These are phyloP conservation scores for Rauvolfia tetraphylla DNA, from an alignment of 257 asterid species.

Conservation along the genomic window DNA sequence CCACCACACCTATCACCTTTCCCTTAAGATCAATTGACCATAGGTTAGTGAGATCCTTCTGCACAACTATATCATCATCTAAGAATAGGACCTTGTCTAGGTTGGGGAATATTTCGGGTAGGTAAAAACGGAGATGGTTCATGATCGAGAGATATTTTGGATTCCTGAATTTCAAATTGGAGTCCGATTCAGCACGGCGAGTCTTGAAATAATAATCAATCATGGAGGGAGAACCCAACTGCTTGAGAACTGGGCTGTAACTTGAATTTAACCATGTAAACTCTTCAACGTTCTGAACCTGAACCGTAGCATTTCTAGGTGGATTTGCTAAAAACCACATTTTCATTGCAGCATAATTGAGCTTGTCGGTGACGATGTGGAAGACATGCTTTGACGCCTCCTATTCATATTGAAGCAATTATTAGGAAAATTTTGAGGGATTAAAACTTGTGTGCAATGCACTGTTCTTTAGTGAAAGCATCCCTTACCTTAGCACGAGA, in stretches of 20 bases:
- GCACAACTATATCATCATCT: constrained; percentile 87
- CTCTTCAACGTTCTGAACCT: constrained; percentile 80
- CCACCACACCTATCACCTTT: constrained; percentile 92
- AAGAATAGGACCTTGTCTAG: constrained; percentile 79
- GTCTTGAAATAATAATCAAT: constrained; percentile 78
- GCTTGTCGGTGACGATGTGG: constrained; percentile 88
- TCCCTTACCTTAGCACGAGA: constrained; percentile 65
- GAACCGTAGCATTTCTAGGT: constrained; percentile 61
- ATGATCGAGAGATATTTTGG: constrained; percentile 92
- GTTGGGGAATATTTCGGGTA: constrained; percentile 84
- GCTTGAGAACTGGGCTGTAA: constrained; percentile 90
- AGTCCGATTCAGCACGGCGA: constrained; percentile 68
- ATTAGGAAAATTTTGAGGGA: not conserved
- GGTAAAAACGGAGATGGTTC: constrained; percentile 95
- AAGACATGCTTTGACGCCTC: constrained; percentile 72
- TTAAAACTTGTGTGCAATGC: not conserved
- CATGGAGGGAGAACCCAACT: constrained; percentile 71
- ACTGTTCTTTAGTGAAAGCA: not conserved
- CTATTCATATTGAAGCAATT: constrained; percentile 35
- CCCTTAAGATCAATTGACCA: constrained; percentile 81
- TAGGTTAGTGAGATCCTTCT: constrained; percentile 68
- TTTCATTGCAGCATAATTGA: constrained; percentile 86
- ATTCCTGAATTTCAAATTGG: constrained; percentile 80
- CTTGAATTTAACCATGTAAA: constrained; percentile 92
- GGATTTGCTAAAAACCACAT: constrained; percentile 96